A percentile compares a stretch with the other conserved stretches of the same genome.
phyloP scores from a whole-genome alignment of 495 filamentous ascomycete species.

The Apiosordaria backusii region DNA sequence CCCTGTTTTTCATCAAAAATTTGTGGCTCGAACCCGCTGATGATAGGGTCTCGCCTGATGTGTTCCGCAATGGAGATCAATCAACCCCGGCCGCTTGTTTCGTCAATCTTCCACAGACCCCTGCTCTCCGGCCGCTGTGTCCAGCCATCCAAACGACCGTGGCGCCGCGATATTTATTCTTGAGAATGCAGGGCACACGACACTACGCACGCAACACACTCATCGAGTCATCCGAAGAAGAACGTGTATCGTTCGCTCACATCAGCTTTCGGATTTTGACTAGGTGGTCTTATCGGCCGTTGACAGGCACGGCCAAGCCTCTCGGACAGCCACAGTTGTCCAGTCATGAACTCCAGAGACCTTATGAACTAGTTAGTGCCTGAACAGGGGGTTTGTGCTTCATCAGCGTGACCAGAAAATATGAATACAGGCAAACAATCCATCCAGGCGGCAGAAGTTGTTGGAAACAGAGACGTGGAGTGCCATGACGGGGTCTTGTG shows the following conservation, averaged over 20 bases:
- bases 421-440: neutral
- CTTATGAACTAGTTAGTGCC: neutral
- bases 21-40: neutral
- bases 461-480: neutral
- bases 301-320: too few relatives aligned
- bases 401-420: neutral
- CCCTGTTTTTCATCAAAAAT: neutral
- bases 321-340: too few relatives aligned
- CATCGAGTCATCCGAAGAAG: too few relatives aligned
- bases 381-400: neutral
- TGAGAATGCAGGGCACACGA: too few relatives aligned
- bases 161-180: neutral
- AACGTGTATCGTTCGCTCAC: too few relatives aligned
- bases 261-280: too few relatives aligned
- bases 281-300: too few relatives aligned
- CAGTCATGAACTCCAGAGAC: neutral
- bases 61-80: neutral
- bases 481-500: neutral
- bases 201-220: too few relatives aligned
- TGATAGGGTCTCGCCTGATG: constrained; percentile 17
- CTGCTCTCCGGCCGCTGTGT: neutral
- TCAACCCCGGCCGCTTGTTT: constrained; percentile 14
- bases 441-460: neutral
- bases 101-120: neutral
- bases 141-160: neutral